Conservation (phyloP, 2,329 filamentous ascomycete genomes). For the Penicillium sp. region DNA sequence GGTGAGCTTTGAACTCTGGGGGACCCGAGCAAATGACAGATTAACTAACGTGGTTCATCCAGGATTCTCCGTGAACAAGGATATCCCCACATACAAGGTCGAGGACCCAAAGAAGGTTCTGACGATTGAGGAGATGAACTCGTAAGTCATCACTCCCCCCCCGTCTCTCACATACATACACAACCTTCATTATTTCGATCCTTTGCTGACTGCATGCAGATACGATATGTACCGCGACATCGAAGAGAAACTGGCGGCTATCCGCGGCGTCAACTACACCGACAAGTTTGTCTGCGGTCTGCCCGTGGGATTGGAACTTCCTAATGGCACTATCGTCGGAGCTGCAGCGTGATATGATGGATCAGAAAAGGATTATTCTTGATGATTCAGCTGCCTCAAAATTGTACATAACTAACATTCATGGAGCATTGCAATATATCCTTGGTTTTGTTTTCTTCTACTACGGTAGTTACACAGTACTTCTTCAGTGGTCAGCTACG, state of each 20-base stretch:
- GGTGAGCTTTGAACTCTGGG: slow-evolving; percentile 37
- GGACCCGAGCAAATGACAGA: not conserved
- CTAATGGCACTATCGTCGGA: slow-evolving; percentile 31
- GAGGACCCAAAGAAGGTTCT: slow-evolving; percentile 62
- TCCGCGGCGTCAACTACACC: slow-evolving; percentile 32
- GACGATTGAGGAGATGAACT: slow-evolving; percentile 71
- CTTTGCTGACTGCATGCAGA: slow-evolving; percentile 28
- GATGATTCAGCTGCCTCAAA: not conserved
- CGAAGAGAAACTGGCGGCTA: slow-evolving; percentile 49
- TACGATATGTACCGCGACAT: slow-evolving; percentile 63
- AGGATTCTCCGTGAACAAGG: slow-evolving; percentile 65
- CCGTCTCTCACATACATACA: not conserved
- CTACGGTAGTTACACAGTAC: no score
- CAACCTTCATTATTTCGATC: not conserved
- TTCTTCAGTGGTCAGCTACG: not conserved
- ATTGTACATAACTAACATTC: slow-evolving; percentile 1
- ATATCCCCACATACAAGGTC: slow-evolving; percentile 61
- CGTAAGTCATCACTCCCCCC: slow-evolving; percentile 42
- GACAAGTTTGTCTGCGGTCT: slow-evolving; percentile 48
- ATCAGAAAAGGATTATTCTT: not conserved
- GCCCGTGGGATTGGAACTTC: slow-evolving; percentile 49
- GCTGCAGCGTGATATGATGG: slow-evolving; percentile 3
- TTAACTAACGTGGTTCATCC: slow-evolving; percentile 17
- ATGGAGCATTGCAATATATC: not conserved
- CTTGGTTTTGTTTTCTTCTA: not conserved